Base-by-base conservation (phyloP, 2,329 filamentous ascomycete genomes). In the Calonectria montana region DNA sequence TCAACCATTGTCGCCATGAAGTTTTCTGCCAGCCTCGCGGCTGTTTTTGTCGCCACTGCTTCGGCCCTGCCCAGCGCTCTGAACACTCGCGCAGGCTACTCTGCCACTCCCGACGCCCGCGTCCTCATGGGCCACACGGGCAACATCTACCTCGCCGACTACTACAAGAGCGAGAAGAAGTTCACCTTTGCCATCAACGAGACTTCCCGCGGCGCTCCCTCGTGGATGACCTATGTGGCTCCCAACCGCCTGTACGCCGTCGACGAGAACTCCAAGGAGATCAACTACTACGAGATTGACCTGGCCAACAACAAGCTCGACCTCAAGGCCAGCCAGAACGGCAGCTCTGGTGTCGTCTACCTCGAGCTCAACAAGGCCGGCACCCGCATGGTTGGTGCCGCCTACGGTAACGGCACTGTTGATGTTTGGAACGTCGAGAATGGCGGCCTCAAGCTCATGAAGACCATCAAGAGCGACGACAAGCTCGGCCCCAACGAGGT, bases 341-440 rank as follows among this genome's bases (percentile, higher is more conserved):
- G 83, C 45, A 85, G 85, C 47, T 47, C 73, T 0, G 87, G 87
- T 53, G 84, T 87, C 12, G 88, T 89, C 37, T 85, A 85, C 73
- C 83, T 89, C 27, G 86, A 82, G 57, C 86, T 88, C 80, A 87
- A 84, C 80, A 66, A 77, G 63, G 83, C 87, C 71, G 77, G 82
- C 76, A 86, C 82, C 3, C 84, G 84, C 61, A 82, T 89, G 78
- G 78, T 89, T 3, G 86, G 86, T 18, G 81, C 86, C 2, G 83
- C 82, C 8, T 88, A 86, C 75, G 82, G 82, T 29, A 78, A 79
- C 21, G 84, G 83, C 65, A 81, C 78, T 29, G 75, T 88, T 50
- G 86, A 88, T 73, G 80, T 88, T 62, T 89, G 85, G 85, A 83
- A 88, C 76, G 79, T 84, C 18, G 79, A 80, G 21, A 77, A 82